Evolutionary conservation across 2,329 filamentous ascomycete species (phyloP).

Genomic region (Colletotrichum cereale): DNA sequence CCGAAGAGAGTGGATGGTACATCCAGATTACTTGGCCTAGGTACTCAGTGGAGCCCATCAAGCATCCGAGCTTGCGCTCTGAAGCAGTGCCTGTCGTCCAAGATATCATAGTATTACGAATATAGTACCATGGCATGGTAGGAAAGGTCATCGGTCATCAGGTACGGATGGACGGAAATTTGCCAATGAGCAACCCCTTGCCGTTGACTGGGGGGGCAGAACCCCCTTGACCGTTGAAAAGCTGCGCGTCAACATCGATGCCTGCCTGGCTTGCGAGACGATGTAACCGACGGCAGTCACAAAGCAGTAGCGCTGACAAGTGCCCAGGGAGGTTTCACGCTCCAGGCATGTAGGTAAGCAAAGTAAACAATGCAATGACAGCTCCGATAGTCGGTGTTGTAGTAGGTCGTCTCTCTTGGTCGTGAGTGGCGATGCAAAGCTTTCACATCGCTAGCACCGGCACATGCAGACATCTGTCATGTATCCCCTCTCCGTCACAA

Average conservation of each 20-base stretch:
- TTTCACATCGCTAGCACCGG: background rate
- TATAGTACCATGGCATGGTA: background rate
- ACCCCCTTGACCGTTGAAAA: background rate
- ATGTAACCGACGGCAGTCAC: constrained; percentile 5
- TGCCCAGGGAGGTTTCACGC: background rate
- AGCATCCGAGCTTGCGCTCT: background rate
- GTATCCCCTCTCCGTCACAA: background rate
- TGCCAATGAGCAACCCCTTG: constrained; percentile 9
- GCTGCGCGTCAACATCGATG: constrained; percentile 25
- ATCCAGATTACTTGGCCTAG: background rate
- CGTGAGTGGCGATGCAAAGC: background rate
- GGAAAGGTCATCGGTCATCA: background rate
- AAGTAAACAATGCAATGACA: background rate
- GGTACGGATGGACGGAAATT: constrained; percentile 1
- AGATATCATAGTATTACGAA: background rate
- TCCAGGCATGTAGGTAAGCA: background rate
- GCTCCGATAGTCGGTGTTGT: background rate
- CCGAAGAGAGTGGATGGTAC: background rate
- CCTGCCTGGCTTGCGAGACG: constrained; percentile 15
- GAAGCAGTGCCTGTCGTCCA: background rate
- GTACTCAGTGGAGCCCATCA: background rate
- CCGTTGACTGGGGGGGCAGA: background rate
- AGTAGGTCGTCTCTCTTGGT: background rate
- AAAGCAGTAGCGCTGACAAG: background rate
- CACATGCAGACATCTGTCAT: background rate